Conservation (phyloP, 345 rosid genomes). For the Cardiospermum halicacabum region DNA sequence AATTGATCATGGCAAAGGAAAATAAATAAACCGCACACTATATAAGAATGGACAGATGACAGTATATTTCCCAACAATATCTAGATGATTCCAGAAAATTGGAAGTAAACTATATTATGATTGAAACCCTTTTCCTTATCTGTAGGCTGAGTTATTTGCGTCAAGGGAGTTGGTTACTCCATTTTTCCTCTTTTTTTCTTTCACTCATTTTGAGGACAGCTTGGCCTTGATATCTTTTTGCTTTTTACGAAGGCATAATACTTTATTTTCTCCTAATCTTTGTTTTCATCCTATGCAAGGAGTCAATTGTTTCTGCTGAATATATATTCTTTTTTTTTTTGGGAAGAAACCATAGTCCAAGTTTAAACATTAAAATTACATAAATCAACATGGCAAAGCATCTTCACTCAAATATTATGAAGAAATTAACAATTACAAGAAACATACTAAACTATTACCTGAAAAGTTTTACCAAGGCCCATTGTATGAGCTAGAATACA, state of each 20-base stretch:
- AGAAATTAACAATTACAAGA: constrained; percentile 8
- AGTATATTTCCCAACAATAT: neutral
- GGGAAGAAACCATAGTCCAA: neutral
- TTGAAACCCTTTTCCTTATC: neutral
- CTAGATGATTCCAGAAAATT: neutral
- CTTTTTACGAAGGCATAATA: neutral
- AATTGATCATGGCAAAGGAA: neutral
- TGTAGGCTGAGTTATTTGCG: neutral
- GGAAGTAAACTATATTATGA: neutral
- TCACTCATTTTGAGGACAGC: neutral
- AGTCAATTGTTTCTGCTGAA: neutral
- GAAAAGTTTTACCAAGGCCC: constrained; percentile 99
- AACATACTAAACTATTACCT: constrained; percentile 41
- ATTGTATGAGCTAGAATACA: constrained; percentile 99
- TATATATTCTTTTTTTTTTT: too few relatives aligned
- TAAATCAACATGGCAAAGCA: neutral
- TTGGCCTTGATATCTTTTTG: neutral
- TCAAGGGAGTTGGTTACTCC: neutral
- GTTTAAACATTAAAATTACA: neutral
- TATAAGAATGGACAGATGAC: neutral
- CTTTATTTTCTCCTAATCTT: neutral
- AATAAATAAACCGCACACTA: neutral
- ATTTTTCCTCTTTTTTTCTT: neutral
- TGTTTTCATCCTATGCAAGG: neutral
- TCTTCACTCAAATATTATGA: neutral